Conservation (phyloP, 73 alveolate species). For the Blepharisma stoltei region DNA sequence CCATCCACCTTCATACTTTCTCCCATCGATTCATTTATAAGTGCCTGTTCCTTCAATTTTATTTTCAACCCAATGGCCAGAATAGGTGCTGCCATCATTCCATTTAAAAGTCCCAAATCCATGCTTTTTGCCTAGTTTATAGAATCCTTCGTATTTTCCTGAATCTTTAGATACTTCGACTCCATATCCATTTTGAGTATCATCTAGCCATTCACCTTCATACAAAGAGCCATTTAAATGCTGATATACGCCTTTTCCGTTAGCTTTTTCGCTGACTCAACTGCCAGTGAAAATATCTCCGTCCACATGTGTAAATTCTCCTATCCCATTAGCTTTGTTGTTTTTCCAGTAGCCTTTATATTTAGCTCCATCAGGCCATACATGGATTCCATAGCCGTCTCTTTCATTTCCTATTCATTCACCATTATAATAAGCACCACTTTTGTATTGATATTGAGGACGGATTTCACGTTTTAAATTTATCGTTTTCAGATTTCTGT, state of each 20-base stretch:
- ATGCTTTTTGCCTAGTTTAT: slow-evolving; percentile 38
- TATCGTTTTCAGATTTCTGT: too few relatives aligned
- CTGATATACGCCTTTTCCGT: slow-evolving; percentile 54
- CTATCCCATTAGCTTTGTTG: slow-evolving; percentile 40
- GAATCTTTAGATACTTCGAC: slow-evolving; percentile 4
- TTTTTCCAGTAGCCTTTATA: slow-evolving; percentile 38
- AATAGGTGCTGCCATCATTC: slow-evolving; percentile 33
- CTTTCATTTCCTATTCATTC: too few relatives aligned
- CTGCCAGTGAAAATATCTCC: slow-evolving; percentile 1
- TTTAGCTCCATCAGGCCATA: slow-evolving; percentile 32
- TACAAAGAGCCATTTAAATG: slow-evolving; percentile 49
- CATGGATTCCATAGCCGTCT: too few relatives aligned
- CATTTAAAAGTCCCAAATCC: slow-evolving; percentile 46
- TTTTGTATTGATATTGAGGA: too few relatives aligned
- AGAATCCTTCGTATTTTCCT: slow-evolving; percentile 31
- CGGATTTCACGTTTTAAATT: too few relatives aligned
- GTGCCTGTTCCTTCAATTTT: slow-evolving; percentile 54
- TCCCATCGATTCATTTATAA: slow-evolving; percentile 57
- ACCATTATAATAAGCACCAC: too few relatives aligned
- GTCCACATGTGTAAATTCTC: slow-evolving; percentile 40
- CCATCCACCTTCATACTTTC: slow-evolving; percentile 62
- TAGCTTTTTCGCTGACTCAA: slow-evolving; percentile 32
- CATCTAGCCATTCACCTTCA: slow-evolving; percentile 66
- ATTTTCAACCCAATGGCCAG: slow-evolving; percentile 42
- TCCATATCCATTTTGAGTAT: slow-evolving; percentile 58